Percentiles rank a stretch among this genome's conserved stretches.
Conservation (phyloP, 305 asterid species). For the Coffea humblotiana region DNA sequence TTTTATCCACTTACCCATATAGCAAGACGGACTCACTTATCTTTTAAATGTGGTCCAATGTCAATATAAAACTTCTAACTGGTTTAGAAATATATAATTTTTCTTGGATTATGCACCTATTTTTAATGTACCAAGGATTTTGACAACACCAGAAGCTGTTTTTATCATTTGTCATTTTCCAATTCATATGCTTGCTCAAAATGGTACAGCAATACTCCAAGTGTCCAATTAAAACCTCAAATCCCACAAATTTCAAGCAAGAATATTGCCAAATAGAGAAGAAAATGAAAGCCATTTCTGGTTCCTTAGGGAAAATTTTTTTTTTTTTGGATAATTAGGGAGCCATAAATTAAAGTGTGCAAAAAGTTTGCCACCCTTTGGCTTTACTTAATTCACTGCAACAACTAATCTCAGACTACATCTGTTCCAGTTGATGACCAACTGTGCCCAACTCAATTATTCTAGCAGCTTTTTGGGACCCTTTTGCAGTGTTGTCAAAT, state of each 20-base stretch:
- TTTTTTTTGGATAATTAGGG: no score
- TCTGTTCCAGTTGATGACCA: neutral
- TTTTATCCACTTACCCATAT: no score
- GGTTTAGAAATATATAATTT: neutral
- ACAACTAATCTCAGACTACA: neutral
- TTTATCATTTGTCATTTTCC: neutral
- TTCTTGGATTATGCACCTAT: neutral
- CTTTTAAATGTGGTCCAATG: neutral
- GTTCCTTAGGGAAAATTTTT: neutral
- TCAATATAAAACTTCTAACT: no score
- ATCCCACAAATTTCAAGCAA: neutral
- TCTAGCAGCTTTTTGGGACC: neutral
- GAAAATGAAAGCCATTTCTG: neutral
- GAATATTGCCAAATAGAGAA: neutral
- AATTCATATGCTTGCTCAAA: neutral
- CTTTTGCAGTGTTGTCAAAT: neutral
- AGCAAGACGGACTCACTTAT: no score
- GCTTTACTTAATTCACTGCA: neutral
- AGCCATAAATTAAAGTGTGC: neutral
- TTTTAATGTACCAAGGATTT: neutral
- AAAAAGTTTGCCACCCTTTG: neutral
- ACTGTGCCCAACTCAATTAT: slow-evolving; percentile 4
- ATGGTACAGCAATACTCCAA: neutral
- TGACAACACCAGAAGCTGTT: neutral
- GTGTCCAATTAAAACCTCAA: neutral